Evolutionary conservation across 257 asterid genomes (phyloP).

Genomic region (Petunia secreta): DNA sequence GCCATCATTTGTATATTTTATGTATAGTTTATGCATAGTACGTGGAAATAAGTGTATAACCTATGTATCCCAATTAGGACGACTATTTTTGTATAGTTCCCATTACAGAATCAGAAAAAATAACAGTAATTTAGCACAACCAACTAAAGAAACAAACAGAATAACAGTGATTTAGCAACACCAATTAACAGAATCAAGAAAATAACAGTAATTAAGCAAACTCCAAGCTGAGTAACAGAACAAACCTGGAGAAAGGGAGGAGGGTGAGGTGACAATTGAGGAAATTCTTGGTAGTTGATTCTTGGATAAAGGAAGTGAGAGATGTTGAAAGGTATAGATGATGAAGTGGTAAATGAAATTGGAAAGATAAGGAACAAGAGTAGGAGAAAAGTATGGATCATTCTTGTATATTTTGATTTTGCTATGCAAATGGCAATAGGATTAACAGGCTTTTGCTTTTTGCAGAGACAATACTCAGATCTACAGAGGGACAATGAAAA

Average conservation of each 20-base stretch:
- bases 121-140: neutral
- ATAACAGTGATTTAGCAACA: neutral
- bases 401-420: constrained; percentile 14
- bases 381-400: constrained; percentile 37
- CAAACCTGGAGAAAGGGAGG: constrained; percentile 32
- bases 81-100: neutral
- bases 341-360: constrained; percentile 41
- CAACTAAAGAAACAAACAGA: neutral
- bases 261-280: constrained; percentile 37
- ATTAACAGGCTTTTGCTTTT: constrained; percentile 15
- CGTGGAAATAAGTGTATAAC: too few species aligned
- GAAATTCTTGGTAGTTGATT: constrained; percentile 41
- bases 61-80: too few species aligned
- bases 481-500: neutral
- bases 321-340: constrained; percentile 49
- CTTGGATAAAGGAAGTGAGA: constrained; percentile 57
- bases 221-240: neutral
- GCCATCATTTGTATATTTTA: too few species aligned
- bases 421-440: constrained; percentile 8
- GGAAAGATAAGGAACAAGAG: constrained; percentile 23
- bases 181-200: neutral
- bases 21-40: too few species aligned
- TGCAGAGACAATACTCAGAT: neutral
- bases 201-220: neutral
- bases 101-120: neutral